Evolutionary conservation across 495 filamentous ascomycete genomes (phyloP).

Genomic region (Amorphotheca resinae): DNA sequence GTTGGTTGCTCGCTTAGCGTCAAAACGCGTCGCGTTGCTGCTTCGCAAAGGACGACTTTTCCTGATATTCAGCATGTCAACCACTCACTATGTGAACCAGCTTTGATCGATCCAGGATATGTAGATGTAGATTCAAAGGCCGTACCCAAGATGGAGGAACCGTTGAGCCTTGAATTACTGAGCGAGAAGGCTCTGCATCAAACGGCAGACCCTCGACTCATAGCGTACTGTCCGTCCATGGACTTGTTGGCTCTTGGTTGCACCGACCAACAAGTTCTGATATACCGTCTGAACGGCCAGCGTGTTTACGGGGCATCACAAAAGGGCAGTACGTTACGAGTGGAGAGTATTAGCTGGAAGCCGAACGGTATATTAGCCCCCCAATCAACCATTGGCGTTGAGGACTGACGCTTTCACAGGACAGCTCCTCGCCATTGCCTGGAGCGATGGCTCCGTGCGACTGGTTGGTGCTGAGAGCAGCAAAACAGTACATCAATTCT

Average conservation of each 20-base stretch:
- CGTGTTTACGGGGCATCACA: slow-evolving; percentile 43
- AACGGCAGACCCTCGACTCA: slow-evolving; percentile 22
- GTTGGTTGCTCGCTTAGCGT: neutral
- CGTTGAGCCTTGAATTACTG: slow-evolving; percentile 25
- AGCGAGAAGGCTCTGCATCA: slow-evolving; percentile 32
- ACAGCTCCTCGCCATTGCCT: slow-evolving; percentile 64
- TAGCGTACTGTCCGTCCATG: slow-evolving; percentile 71
- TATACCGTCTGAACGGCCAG: slow-evolving; percentile 59
- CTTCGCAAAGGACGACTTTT: neutral
- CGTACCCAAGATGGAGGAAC: slow-evolving; percentile 7
- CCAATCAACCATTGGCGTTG: neutral
- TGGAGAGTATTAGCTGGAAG: slow-evolving; percentile 54
- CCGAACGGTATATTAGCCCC: slow-evolving; percentile 52
- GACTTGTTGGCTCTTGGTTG: slow-evolving; percentile 67
- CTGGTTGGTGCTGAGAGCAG: slow-evolving; percentile 63
- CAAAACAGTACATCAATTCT: slow-evolving; percentile 63
- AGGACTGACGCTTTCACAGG: slow-evolving; percentile 31
- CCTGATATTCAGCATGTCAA: neutral
- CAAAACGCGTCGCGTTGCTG: neutral
- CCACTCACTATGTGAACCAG: neutral
- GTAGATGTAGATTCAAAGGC: neutral
- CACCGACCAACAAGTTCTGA: slow-evolving; percentile 45
- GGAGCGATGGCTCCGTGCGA: slow-evolving; percentile 58
- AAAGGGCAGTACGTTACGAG: slow-evolving; percentile 7
- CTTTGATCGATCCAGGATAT: neutral